Base-by-base conservation (phyloP, 139 green algal species). In the Coccomyxa sp. region DNA sequence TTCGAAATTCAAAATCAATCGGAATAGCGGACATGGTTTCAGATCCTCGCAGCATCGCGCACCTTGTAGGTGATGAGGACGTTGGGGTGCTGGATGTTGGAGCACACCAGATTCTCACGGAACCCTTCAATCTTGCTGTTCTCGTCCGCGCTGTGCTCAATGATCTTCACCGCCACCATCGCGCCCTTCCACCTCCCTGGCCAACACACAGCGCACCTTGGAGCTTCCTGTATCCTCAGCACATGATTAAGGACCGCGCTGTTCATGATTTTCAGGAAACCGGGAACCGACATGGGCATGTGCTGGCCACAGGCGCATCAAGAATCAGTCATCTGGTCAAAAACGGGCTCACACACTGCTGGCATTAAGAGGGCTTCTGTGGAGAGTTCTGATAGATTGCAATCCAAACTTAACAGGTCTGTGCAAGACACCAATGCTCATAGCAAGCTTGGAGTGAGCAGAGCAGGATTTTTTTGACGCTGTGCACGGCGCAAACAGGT, bases 21-120 rank as follows among this genome's bases (percentile, higher is more conserved):
- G n/a, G n/a, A n/a, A n/a, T n/a, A n/a, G 38, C 7, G 38, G 7
- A 51, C 7, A 11, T 51, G 38, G 38, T 51, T 51, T 7, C 38
- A 51, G 38, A 51, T 51, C 38, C 38, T 51, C 38, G 3, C 3
- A 51, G 38, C 38, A 51, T 51, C 38, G 38, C 38, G 38, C 38
- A 51, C 38, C 38, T 51, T 51, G 38, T 51, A 51, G 38, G 38
- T 51, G 38, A 51, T 51, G 38, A 51, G 38, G 38, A 86, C 83
- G 51, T 82, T 82, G 23, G 83, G 83, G 68, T 86, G 83, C 28
- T 79, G 63, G 38, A 86, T 79, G 60, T 58, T 81, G 27, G 79
- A 75, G 79, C 67, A 80, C 28, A 89, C 66, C 45, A 87, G 68
- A 12, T 83, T 68, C 68, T 89, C 86, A 13, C 86, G 75, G 15